Conservation (phyloP, 2,329 filamentous ascomycete species). For the Talaromyces sp. region DNA sequence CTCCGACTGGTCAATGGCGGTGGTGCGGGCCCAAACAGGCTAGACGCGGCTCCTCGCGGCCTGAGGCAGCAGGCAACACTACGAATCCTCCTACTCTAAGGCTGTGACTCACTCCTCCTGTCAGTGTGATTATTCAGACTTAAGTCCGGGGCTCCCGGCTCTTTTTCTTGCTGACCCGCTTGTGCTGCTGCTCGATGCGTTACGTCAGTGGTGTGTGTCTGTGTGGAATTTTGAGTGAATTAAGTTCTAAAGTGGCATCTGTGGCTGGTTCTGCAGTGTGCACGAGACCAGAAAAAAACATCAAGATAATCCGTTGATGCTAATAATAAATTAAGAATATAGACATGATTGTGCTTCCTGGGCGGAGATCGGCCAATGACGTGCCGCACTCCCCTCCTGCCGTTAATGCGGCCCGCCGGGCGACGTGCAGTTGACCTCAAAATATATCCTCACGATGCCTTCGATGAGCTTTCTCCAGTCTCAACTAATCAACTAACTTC, state of each 20-base stretch:
- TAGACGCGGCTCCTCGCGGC: neutral
- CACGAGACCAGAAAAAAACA: no score
- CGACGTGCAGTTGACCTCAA: neutral
- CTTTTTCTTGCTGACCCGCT: constrained; percentile 5
- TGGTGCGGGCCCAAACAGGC: neutral
- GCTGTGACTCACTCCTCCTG: neutral
- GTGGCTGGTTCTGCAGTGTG: no score
- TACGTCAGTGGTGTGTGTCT: neutral
- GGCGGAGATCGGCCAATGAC: neutral
- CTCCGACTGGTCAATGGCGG: constrained; percentile 3
- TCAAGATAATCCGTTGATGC: no score
- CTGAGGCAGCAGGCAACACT: neutral
- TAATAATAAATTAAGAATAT: no score
- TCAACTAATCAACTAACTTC: neutral
- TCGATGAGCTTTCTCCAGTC: neutral
- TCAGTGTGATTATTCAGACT: neutral
- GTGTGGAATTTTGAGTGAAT: neutral
- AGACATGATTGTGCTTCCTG: neutral
- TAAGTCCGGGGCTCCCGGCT: constrained; percentile 6
- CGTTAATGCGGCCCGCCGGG: neutral
- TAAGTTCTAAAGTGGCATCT: no score
- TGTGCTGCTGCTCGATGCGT: neutral
- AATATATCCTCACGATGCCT: neutral
- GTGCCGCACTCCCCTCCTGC: neutral
- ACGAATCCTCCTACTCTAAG: no score